Conservation (phyloP, 1,139 yeast genomes). For the Yamadazyma atlantica region DNA sequence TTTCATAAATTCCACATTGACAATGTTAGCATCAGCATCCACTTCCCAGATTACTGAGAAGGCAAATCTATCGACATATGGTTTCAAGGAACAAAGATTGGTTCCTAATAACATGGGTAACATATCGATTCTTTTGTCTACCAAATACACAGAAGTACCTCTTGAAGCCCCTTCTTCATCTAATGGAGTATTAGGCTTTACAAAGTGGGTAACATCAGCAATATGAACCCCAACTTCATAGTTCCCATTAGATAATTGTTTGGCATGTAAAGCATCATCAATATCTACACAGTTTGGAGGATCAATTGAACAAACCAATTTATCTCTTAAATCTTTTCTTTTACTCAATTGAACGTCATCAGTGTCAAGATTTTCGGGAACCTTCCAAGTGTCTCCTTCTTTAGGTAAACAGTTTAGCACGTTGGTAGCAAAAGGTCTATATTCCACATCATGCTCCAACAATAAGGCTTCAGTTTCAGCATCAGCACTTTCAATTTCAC, state of each 20-base stretch:
- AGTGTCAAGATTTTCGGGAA: conserved; percentile 61
- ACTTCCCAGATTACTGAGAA: conserved; percentile 96
- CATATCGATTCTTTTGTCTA: conserved; percentile 99
- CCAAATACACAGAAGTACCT: conserved; percentile 95
- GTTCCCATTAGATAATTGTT: conserved; percentile 82
- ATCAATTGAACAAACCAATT: conserved; percentile 91
- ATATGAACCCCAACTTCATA: conserved; percentile 98
- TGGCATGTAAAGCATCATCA: conserved; percentile 96
- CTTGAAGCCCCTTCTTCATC: conserved; percentile 97
- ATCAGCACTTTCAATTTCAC: conserved; percentile 85
- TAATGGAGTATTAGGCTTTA: conserved; percentile 85
- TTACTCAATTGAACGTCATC: conserved; percentile 62
- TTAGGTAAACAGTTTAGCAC: conserved; percentile 89
- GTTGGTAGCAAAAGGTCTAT: conserved; percentile 90
- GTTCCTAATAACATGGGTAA: conserved; percentile 94
- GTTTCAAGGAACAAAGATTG: conserved; percentile 90
- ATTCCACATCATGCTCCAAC: conserved; percentile 94
- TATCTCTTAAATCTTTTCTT: conserved; percentile 83
- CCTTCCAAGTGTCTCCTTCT: conserved; percentile 93
- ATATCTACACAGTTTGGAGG: conserved; percentile 99
- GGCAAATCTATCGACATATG: conserved; percentile 94
- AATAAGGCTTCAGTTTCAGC: conserved; percentile 97
- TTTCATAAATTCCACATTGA: conserved; percentile 79
- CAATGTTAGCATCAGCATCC: conserved; percentile 81
- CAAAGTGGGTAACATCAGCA: conserved; percentile 98